Evolutionary conservation across 1,139 yeast genomes (phyloP).

Genomic region (Suhomyces yuchorum): DNA sequence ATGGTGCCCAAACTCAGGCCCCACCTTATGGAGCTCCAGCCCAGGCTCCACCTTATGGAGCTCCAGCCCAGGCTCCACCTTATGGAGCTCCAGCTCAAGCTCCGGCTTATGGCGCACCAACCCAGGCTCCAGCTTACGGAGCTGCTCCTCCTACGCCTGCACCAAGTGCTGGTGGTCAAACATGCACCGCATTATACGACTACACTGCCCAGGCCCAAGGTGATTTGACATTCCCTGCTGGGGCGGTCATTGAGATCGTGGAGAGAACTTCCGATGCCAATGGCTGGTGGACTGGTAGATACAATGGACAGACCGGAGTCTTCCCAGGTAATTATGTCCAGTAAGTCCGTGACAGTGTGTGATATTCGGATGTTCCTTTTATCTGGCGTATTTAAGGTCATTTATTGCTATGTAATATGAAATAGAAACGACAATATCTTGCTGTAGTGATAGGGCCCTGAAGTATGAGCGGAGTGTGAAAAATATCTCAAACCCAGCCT

Average conservation of each 20-base stretch:
- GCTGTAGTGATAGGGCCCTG: background rate
- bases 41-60: slow-evolving; percentile 16
- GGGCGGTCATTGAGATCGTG: slow-evolving; percentile 79
- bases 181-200: slow-evolving; percentile 76
- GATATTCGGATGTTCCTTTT: background rate
- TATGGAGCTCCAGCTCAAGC: slow-evolving; percentile 25
- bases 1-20: slow-evolving; percentile 19
- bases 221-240: slow-evolving; percentile 84
- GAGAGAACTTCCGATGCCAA: slow-evolving; percentile 81
- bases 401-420: background rate
- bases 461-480: no score
- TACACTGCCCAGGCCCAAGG: slow-evolving; percentile 87
- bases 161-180: slow-evolving; percentile 47
- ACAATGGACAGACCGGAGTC: slow-evolving; percentile 83
- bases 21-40: slow-evolving; percentile 11
- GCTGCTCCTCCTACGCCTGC: slow-evolving; percentile 30
- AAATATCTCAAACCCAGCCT: no score
- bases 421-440: background rate
- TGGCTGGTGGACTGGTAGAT: slow-evolving; percentile 98
- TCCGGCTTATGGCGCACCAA: slow-evolving; percentile 22
- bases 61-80: slow-evolving; percentile 7
- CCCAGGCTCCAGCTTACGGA: slow-evolving; percentile 17
- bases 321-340: slow-evolving; percentile 97
- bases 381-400: background rate
- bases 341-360: background rate